Evolutionary conservation across 495 filamentous ascomycete species (phyloP).

Genomic region (Cryomyces minteri): DNA sequence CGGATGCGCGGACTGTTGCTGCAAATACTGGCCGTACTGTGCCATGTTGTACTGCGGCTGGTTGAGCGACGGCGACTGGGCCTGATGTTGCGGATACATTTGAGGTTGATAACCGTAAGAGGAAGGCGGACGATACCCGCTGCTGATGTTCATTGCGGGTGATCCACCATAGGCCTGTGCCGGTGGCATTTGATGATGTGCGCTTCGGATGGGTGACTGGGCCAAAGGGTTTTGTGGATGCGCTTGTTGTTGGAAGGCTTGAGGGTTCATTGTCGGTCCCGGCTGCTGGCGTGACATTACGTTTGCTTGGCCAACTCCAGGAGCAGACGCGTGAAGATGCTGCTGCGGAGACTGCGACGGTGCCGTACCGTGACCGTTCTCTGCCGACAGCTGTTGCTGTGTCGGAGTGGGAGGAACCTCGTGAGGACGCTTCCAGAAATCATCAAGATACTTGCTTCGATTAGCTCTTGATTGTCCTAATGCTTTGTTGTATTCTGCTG

Average conservation of each 20-base stretch:
- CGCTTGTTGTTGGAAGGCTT: conserved; percentile 25
- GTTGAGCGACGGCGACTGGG: conserved; percentile 33
- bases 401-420: conserved; percentile 43
- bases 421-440: conserved; percentile 59
- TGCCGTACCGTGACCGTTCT: conserved; percentile 24
- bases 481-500: conserved; percentile 76
- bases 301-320: conserved; percentile 6
- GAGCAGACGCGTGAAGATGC: conserved; percentile 8
- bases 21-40: conserved; percentile 24
- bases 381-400: conserved; percentile 22
- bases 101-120: conserved; percentile 30
- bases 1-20: conserved; percentile 22
- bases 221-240: conserved; percentile 32
- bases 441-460: conserved; percentile 57
- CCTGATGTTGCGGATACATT: conserved; percentile 30
- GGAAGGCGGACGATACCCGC: conserved; percentile 15
- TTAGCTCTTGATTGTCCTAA: conserved; percentile 56
- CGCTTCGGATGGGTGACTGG: conserved; percentile 32
- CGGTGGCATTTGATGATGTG: conserved; percentile 26
- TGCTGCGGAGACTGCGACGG: conserved; percentile 22
- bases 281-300: conserved; percentile 14
- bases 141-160: conserved; percentile 18
- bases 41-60: conserved; percentile 22
- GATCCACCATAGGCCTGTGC: conserved; percentile 29
- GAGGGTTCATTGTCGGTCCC: conserved; percentile 37